Evolutionary conservation across 1,139 yeast species (phyloP), one percentile per base, ranked within the genome.

Genomic region (Magnusiomyces ingens): DNA sequence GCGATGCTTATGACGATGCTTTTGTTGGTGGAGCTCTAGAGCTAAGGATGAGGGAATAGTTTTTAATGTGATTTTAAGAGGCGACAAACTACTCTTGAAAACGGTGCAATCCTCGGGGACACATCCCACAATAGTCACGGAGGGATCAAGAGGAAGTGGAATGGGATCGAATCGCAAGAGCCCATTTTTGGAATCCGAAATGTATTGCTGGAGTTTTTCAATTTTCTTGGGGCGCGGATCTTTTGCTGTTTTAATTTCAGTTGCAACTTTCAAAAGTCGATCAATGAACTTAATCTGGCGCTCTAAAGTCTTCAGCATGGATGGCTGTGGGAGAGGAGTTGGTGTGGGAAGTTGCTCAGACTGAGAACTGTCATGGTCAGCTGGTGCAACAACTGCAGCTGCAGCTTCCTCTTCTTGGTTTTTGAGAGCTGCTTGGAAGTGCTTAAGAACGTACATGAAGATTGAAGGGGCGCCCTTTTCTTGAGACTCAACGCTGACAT

Each of bases 81-180:
- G 99, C 3, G 94, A 84, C 63, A 93, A 73, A 41, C 96, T 86
- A 58, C 95, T 85, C 66, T 93, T 93, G 71, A 93, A 93, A 3
- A 93, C 97, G 2, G 84, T 78, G 3, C 91, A 85, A 59, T 86
- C 89, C 45, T 82, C 85, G 0, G 96, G 87, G 43, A 85, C 75
- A 40, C 89, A 81, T 3, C 96, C 97, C 57, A 82, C 78, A 0
- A 91, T 75, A 42, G 74, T 74, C 1, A 85, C 74, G 1, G 79
- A 71, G 0, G 95, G 95, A 63, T 86, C 89, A 26, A 87, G 68
- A 0, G 95, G 95, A 29, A 87, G 71, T 0, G 85, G 80, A 18
- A 86, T 75, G 0, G 88, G 81, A 11, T 79, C 76, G 56, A 77
- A 78, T 13, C 68, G 66, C n/a, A 70, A 55, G 53, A 79, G 59